phyloP scores from a whole-genome alignment of 768 basidiomycete species.

The Plicaturopsis crispa region DNA sequence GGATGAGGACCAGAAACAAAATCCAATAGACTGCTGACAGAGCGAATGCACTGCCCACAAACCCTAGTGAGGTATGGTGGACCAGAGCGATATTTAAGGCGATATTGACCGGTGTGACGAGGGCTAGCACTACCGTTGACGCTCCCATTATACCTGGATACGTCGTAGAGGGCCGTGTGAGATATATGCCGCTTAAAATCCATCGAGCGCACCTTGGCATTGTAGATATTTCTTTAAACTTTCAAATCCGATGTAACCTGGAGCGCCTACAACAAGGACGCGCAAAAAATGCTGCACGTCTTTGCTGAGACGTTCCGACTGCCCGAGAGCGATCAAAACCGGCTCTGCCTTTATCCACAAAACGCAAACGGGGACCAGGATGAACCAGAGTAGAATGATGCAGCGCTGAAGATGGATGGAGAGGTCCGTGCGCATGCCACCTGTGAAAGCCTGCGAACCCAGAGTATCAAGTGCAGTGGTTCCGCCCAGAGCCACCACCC shows the following conservation, averaged over 20 bases:
- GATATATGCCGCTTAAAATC: background rate
- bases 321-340: conserved; percentile 54
- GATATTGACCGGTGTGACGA: conserved; percentile 61
- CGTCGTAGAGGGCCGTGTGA: conserved; percentile 1
- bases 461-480: conserved; percentile 73
- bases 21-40: conserved; percentile 67
- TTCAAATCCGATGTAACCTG: conserved; percentile 71
- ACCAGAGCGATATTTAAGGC: conserved; percentile 52
- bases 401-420: conserved; percentile 70
- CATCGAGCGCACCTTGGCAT: conserved; percentile 51
- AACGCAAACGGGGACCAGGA: conserved; percentile 55
- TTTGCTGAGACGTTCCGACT: conserved; percentile 45
- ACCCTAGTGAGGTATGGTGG: conserved; percentile 53
- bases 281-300: conserved; percentile 64
- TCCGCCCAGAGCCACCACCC: conserved; percentile 74
- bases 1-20: conserved; percentile 47
- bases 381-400: conserved; percentile 51
- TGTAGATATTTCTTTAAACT: conserved; percentile 75
- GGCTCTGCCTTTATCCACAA: conserved; percentile 63
- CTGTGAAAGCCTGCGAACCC: conserved; percentile 72
- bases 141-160: conserved; percentile 65
- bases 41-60: conserved; percentile 62
- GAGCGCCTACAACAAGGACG: conserved; percentile 54
- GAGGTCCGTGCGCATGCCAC: conserved; percentile 50
- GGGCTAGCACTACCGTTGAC: conserved; percentile 55